Conservation (phyloP, 257 asterid species). For the Mitragyna speciosa region DNA sequence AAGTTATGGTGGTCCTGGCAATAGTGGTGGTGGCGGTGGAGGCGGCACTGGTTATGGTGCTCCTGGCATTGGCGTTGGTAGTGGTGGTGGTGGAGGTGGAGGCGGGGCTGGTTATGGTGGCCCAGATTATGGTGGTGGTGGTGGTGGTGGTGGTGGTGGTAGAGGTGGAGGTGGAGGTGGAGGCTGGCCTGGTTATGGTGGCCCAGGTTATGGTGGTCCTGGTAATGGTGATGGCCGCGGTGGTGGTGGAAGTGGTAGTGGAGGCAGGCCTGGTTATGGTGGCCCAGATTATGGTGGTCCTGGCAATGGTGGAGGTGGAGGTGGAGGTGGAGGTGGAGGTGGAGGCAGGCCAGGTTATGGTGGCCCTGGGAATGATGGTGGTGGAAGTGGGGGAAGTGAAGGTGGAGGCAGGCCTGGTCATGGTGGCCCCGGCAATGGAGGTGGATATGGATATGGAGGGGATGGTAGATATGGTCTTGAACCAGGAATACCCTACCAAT, state of each 20-base stretch:
- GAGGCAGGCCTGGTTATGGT: background rate
- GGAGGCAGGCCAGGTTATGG: background rate
- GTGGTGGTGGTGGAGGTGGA: background rate
- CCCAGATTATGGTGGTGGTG: background rate
- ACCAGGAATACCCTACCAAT: constrained; percentile 11
- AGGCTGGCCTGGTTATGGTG: background rate
- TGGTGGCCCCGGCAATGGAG: background rate
- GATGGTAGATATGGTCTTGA: background rate
- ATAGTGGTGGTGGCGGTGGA: background rate
- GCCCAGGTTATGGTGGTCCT: background rate
- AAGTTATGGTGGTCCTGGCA: background rate
- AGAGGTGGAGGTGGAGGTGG: background rate
- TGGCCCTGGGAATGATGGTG: background rate
- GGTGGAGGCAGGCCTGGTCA: background rate
- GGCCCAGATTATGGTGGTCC: background rate
- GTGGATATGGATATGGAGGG: background rate
- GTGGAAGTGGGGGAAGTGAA: background rate
- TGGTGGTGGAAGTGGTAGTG: background rate
- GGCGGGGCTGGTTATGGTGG: background rate
- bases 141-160: background rate
- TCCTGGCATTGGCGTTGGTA: background rate
- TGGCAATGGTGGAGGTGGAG: background rate
- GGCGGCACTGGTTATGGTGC: background rate
- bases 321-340: background rate
- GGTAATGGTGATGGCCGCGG: background rate